Base-by-base conservation (phyloP, 164 flowering plant species). In the Liquidambar formosana region DNA sequence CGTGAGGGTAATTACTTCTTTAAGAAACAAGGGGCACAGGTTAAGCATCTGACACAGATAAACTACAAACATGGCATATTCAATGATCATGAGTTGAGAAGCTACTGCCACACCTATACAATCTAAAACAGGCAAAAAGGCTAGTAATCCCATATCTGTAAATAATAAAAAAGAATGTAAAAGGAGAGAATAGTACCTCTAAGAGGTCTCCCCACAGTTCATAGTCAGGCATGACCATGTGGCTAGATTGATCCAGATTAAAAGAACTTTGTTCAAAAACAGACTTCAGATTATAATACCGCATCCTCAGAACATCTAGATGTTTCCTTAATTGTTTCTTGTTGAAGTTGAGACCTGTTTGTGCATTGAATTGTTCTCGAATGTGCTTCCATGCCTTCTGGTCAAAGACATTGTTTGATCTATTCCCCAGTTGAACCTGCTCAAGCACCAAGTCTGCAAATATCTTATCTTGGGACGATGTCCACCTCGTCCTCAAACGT, bases 371-470 rank as follows among this genome's bases (percentile, higher is more conserved):
- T 13, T 72, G 27, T 2, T 58, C 65, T 9, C 58, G 52, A 14
- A 65, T 58, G 59, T 58, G 56, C 52, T 67, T 54, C 76, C 76
- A 73, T 19, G 71, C 53, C n/a, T 66, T 52, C 18, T 73, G 59
- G 38, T 61, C 66, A 61, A 73, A 73, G 3, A 26, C 49, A 66
- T 38, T 61, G 61, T 22, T 38, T 53, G 71, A n/a, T 52, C 67
- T 63, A 16, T 54, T 63, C 28, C 70, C 70, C n/a, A 57, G 63
- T 23, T 57, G 56, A 67, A 67, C 67, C 57, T 73, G 59, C 56
- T 73, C 70, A 61, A 73, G 62, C 52, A 73, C 51, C 61, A 73
- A 21, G 64, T 73, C 76, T 15, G 56, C 71, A 61, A 67, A 72
- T 23, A 45, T 45, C 67, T 61, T 67, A 46, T 73, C 71, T 43